Evolutionary conservation across 306 rosid species (phyloP).

Genomic region (Leucaena leucocephala): DNA sequence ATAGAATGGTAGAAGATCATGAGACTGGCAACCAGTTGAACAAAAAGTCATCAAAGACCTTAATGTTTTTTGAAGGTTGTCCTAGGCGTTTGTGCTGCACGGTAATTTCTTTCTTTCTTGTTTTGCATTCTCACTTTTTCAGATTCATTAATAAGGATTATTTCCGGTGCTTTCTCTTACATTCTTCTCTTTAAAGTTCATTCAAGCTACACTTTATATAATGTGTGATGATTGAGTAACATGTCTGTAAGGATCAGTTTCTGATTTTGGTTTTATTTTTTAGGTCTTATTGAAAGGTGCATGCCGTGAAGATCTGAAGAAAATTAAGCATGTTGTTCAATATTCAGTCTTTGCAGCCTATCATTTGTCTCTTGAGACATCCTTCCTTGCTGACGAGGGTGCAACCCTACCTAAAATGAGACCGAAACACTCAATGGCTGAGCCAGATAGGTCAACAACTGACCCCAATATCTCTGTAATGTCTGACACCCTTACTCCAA

Average conservation of each 20-base stretch:
- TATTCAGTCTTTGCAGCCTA: constrained; percentile 96
- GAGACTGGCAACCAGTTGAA: constrained; percentile 65
- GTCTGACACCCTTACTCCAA: constrained; percentile 38
- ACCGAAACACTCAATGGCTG: constrained; percentile 42
- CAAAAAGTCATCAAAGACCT: constrained; percentile 79
- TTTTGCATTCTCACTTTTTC: constrained; percentile 7
- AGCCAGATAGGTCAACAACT: constrained; percentile 48
- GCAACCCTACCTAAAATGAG: constrained; percentile 86
- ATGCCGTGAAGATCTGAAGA: constrained; percentile 82
- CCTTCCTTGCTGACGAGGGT: constrained; percentile 98
- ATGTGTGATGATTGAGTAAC: not conserved
- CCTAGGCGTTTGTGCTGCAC: constrained; percentile 97
- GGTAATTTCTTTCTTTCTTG: constrained; percentile 49
- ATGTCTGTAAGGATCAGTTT: constrained; percentile 25
- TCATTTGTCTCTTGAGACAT: constrained; percentile 97
- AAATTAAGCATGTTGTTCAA: constrained; percentile 84
- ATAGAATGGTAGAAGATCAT: constrained; percentile 68
- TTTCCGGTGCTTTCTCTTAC: constrained; percentile 22
- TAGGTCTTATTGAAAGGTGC: constrained; percentile 89
- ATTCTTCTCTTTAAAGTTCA: not conserved
- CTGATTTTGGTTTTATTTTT: constrained; percentile 48
- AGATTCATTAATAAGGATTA: constrained; percentile 7
- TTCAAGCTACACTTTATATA: constrained; percentile 13
- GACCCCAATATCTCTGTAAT: constrained; percentile 47
- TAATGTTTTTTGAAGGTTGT: constrained; percentile 98